A percentile compares a stretch with the other conserved stretches of the same genome.
These are phyloP conservation scores for Poa pratensis DNA, from an alignment of 176 grass and related monocot species.

Conservation along the genomic window DNA sequence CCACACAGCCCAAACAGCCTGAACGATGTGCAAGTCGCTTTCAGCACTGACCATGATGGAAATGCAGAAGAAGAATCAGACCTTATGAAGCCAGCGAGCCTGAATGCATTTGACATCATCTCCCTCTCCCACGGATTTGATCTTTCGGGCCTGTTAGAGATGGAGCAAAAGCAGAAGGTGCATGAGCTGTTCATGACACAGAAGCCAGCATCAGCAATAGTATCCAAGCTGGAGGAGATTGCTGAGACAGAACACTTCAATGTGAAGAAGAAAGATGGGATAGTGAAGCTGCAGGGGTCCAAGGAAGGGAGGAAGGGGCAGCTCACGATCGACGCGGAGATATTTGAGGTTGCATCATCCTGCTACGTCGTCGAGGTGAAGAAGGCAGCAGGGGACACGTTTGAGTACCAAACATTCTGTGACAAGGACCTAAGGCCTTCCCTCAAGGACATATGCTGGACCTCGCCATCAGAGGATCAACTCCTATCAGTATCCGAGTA, in stretches of 20 bases:
- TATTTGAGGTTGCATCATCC: slow-evolving; percentile 80
- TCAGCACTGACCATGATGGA: neutral
- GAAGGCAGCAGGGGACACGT: slow-evolving; percentile 73
- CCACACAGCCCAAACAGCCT: slow-evolving; percentile 39
- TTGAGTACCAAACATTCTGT: slow-evolving; percentile 84
- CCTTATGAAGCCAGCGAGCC: slow-evolving; percentile 44
- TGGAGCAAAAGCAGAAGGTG: neutral
- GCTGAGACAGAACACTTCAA: slow-evolving; percentile 55
- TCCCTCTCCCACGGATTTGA: slow-evolving; percentile 79
- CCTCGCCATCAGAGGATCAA: slow-evolving; percentile 40
- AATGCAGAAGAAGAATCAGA: slow-evolving; percentile 30
- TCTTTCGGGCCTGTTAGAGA: slow-evolving; percentile 77
- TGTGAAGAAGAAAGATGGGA: slow-evolving; percentile 60
- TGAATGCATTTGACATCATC: slow-evolving; percentile 92
- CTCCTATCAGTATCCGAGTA: slow-evolving; percentile 14
- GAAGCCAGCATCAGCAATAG: slow-evolving; percentile 46
- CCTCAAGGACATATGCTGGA: slow-evolving; percentile 62
- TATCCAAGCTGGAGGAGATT: slow-evolving; percentile 79
- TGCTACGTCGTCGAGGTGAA: slow-evolving; percentile 82
- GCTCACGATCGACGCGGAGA: slow-evolving; percentile 72
- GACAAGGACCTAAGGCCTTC: slow-evolving; percentile 57
- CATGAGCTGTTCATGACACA: slow-evolving; percentile 56
- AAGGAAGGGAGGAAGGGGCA: slow-evolving; percentile 76
- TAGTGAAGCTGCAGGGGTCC: slow-evolving; percentile 53
- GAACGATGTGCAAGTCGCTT: slow-evolving; percentile 7